Base-by-base conservation (phyloP, 2,329 filamentous ascomycete genomes). In the Sphaerostilbella broomeana region DNA sequence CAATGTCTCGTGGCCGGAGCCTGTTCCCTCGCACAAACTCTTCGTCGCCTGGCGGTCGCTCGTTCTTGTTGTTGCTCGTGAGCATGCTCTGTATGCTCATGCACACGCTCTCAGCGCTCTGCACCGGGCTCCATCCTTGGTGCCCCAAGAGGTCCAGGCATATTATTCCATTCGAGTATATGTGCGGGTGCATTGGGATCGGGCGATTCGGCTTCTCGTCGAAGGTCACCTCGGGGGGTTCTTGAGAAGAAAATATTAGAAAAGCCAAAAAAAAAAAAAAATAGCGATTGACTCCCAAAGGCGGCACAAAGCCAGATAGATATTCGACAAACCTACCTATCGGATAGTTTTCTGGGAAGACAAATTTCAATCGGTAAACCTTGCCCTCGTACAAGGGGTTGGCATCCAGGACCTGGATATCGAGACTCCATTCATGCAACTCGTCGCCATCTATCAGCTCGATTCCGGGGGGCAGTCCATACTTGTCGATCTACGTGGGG, bases 21-120 rank as follows among this genome's bases (percentile, higher is more conserved):
- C 77, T 78, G 57, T 95, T 95, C 45, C 77, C 78, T 39, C 77
- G 72, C 18, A 95, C 88, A 55, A 98, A 97, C 9, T 92, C 84
- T 40, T 84, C 85, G 56, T 98, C 88, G 4, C 90, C 92, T 0
- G 84, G 83, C 0, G 92, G 92, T 22, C 92, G 74, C 64, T 97
- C 89, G 54, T 90, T 83, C 65, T 89, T 90, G 9, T 78, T 83
- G 61, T 98, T 98, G 45, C 90, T 88, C 2, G 92, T 95, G 56
- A 98, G 65, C 92, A 98, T 98, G 67, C 87, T 95, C 65, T 98
- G 92, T 39, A 98, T 76, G 62, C 87, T 94, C 77, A 98, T 92
- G 68, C 88, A 95, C 18, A 98, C 81, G 55, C 85, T 94, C 68
- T 97, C 90, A 7, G 95, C 92, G 43, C 90, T 95, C 59, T 98